Conservation (phyloP, 2,329 filamentous ascomycete genomes). For the Epichloe aotearoae region DNA sequence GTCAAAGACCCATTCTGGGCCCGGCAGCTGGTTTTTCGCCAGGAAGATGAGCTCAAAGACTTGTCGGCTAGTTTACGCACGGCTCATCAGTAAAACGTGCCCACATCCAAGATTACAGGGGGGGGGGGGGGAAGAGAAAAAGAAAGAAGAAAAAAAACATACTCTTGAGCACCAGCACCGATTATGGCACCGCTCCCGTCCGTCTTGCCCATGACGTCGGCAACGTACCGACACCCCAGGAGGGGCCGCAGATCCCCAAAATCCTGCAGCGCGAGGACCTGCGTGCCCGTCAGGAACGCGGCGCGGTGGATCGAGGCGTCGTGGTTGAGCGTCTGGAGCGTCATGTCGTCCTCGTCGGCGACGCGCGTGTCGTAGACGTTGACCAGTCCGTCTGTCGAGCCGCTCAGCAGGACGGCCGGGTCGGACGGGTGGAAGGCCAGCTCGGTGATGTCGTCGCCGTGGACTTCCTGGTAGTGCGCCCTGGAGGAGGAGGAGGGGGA, state of each 20-base stretch:
- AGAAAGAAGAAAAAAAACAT: slow-evolving; percentile 24
- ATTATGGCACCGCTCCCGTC: slow-evolving; percentile 46
- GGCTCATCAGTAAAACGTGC: too few species aligned
- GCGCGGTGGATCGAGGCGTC: slow-evolving; percentile 61
- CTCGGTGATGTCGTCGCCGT: slow-evolving; percentile 55
- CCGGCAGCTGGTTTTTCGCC: slow-evolving; percentile 27
- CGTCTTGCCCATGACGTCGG: slow-evolving; percentile 48
- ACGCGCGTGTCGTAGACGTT: slow-evolving; percentile 63
- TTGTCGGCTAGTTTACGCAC: slow-evolving; percentile 29
- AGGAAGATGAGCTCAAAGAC: slow-evolving; percentile 49
- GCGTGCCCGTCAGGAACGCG: slow-evolving; percentile 50
- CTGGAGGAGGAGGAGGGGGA: slow-evolving; percentile 24
- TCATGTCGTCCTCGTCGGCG: slow-evolving; percentile 62
- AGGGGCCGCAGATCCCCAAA: slow-evolving; percentile 57
- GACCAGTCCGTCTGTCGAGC: slow-evolving; percentile 67
- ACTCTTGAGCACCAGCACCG: slow-evolving; percentile 56
- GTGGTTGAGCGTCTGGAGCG: slow-evolving; percentile 69
- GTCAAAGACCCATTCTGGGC: slow-evolving; percentile 37
- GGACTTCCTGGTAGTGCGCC: slow-evolving; percentile 48
- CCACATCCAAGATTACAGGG: too few species aligned
- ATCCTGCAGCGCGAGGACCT: slow-evolving; percentile 48
- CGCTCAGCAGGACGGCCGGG: slow-evolving; percentile 53
- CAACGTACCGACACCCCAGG: slow-evolving; percentile 62
- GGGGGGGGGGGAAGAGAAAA: too few species aligned
- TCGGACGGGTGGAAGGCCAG: slow-evolving; percentile 44